Base-by-base conservation (phyloP, 768 basidiomycete species). In the Pisolithus tinctorius region DNA sequence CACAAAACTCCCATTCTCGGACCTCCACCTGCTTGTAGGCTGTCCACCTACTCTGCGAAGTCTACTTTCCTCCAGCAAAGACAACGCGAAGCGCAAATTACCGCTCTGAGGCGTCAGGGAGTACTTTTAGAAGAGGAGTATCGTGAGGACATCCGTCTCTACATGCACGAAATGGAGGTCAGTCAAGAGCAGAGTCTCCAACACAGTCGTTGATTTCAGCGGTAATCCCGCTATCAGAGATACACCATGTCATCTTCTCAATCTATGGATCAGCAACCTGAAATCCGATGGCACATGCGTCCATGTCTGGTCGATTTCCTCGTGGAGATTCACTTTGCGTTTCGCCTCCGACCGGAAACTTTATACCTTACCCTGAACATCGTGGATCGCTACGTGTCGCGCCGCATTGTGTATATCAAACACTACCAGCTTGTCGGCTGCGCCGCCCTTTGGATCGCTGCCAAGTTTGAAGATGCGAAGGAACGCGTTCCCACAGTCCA, bases 131-230 rank as follows among this genome's bases (percentile, higher is more conserved):
- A 98, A 72, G 91, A 93, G 64, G 95, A 98, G 69, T 98, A 99
- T 65, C 81, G 84, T 37, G 88, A 93, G 45, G 96, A 99, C 63
- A 93, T 98, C 52, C 78, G 83, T 51, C 78, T 75, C 50, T 96
- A 97, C 72, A 97, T 98, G 96, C 86, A 88, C 68, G 84, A 89
- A 67, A 96, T 96, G 92, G 95, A 99, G 91, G 96, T 97, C 60
- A 71, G 90, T 74, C 29, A 36, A 11, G 34, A 48, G 37, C 23
- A 25, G 29, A 14, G 14, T 3, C 37, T 16, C 14, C 37, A 11
- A 47, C 4, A 31, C 23, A 38, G 25, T 29, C 57, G 23, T 48
- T 56, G 52, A 60, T 49, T 14, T 47, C n/a, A 47, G 47, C 45
- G 45, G 10, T 38, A 1, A 36, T 29, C 4, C 25, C n/a, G 34